A percentile compares a stretch with the other conserved stretches of the same genome.
These are phyloP conservation scores for Phytophthora quininea DNA, from an alignment of 352 stramenopile species.

Conservation along the genomic window DNA sequence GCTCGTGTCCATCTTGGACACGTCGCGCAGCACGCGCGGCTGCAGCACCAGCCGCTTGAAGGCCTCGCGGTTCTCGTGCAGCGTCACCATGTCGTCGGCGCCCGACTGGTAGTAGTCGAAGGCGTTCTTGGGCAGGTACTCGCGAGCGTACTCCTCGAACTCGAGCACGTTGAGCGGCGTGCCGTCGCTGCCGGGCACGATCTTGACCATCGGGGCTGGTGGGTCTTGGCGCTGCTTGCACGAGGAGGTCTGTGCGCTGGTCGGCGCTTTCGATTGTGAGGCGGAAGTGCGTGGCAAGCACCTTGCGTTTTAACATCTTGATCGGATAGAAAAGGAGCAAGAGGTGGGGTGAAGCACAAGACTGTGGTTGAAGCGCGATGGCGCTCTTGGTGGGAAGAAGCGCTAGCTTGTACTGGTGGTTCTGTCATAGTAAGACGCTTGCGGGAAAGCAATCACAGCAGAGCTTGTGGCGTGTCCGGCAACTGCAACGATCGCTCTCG, in stretches of 20 bases:
- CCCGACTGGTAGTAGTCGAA: slow-evolving; percentile 94
- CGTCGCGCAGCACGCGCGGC: slow-evolving; percentile 93
- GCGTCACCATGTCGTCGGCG: slow-evolving; percentile 92
- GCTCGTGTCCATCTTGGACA: slow-evolving; percentile 91
- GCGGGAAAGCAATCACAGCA: too few species aligned
- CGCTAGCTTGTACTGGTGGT: too few species aligned
- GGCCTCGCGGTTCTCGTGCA: slow-evolving; percentile 83
- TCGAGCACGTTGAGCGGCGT: slow-evolving; percentile 90
- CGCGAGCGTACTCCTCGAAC: slow-evolving; percentile 87
- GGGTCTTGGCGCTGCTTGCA: slow-evolving; percentile 1
- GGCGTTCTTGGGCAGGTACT: slow-evolving; percentile 92
- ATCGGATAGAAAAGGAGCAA: neutral
- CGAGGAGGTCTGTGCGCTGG: slow-evolving; percentile 4
- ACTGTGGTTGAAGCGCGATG: too few species aligned
- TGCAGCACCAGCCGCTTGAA: slow-evolving; percentile 95
- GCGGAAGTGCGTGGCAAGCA: neutral
- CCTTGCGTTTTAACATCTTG: neutral
- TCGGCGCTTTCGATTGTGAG: slow-evolving; percentile 13
- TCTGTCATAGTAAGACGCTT: too few species aligned
- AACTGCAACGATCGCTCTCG: too few species aligned
- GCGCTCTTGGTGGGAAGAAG: too few species aligned
- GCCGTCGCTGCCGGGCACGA: slow-evolving; percentile 74
- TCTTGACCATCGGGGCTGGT: slow-evolving; percentile 49
- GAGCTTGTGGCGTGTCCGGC: too few species aligned
- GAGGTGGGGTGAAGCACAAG: too few species aligned